Evolutionary conservation across 106 monocot species (phyloP).

Genomic region (Apostasia shenzhenica): DNA sequence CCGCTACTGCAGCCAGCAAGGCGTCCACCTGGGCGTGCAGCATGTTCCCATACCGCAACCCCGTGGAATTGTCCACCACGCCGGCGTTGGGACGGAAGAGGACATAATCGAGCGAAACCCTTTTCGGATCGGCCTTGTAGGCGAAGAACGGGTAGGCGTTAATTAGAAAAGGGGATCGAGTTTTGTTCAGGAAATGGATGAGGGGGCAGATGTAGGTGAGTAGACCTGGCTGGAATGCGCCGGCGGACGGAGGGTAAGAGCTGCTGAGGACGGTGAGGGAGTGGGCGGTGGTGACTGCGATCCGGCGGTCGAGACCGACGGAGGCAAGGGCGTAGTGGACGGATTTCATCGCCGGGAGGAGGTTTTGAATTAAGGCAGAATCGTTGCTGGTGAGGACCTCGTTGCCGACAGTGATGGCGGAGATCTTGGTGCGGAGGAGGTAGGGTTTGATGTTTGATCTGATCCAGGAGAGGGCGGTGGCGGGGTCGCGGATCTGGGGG

Average conservation of each 20-base stretch:
- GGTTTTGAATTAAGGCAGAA: constrained; percentile 2
- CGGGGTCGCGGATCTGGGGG: constrained; percentile 3
- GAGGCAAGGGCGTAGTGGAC: constrained; percentile 16
- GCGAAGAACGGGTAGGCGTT: constrained; percentile 22
- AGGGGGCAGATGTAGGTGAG: constrained; percentile 3
- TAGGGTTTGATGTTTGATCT: constrained; percentile 9
- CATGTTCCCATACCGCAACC: constrained; percentile 17
- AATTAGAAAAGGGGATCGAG: constrained; percentile 12
- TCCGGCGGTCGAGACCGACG: constrained; percentile 10
- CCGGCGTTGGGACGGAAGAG: constrained; percentile 10
- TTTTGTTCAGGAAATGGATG: background rate
- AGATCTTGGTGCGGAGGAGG: constrained; percentile 10
- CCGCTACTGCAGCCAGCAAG: constrained; percentile 5
- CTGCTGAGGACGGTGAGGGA: constrained; percentile 10
- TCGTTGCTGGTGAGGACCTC: constrained; percentile 25
- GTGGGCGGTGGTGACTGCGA: constrained; percentile 6
- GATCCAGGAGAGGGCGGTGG: constrained; percentile 6
- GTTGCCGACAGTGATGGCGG: constrained; percentile 21
- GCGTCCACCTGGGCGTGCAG: constrained; percentile 17
- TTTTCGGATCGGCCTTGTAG: constrained; percentile 8
- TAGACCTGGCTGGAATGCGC: background rate
- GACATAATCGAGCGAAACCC: constrained; percentile 4
- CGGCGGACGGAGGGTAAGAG: constrained; percentile 16
- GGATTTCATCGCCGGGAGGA: constrained; percentile 19
- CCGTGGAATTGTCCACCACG: background rate